These are phyloP conservation scores for Benincasa hispida DNA, from an alignment of 306 rosid species.

Conservation along the genomic window DNA sequence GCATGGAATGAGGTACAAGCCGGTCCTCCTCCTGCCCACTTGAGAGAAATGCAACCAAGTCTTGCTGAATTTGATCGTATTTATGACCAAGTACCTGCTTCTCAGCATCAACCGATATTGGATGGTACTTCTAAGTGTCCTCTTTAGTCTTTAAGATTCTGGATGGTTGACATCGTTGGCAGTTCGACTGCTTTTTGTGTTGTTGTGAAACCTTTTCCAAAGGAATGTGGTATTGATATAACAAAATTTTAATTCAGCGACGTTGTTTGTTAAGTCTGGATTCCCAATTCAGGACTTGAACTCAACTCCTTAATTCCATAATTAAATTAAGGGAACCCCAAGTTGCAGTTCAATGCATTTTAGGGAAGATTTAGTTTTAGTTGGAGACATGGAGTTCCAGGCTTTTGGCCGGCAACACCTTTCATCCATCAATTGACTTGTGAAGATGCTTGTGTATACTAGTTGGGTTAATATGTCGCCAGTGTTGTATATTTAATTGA, in stretches of 20 bases:
- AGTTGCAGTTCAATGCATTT: neutral
- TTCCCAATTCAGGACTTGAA: neutral
- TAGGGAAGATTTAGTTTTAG: neutral
- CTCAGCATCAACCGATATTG: slow-evolving; percentile 42
- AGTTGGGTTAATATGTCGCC: neutral
- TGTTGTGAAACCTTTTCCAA: neutral
- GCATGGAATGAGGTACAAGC: slow-evolving; percentile 79
- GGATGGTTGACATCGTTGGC: neutral
- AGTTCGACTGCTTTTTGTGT: neutral
- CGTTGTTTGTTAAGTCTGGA: neutral
- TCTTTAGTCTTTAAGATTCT: neutral
- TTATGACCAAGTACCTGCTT: slow-evolving; percentile 17
- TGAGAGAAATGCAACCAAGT: slow-evolving; percentile 19
- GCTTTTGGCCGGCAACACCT: neutral
- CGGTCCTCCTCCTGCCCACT: slow-evolving; percentile 20
- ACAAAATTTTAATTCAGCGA: neutral
- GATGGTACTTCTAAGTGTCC: slow-evolving; percentile 37
- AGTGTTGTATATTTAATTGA: neutral
- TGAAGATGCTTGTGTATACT: neutral
- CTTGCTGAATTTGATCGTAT: slow-evolving; percentile 17
- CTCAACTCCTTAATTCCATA: neutral
- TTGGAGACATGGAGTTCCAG: neutral
- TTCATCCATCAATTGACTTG: neutral
- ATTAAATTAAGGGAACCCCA: neutral
- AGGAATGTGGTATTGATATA: neutral